Evolutionary conservation across 768 basidiomycete genomes (phyloP).

Genomic region (Naganishia randhawae): DNA sequence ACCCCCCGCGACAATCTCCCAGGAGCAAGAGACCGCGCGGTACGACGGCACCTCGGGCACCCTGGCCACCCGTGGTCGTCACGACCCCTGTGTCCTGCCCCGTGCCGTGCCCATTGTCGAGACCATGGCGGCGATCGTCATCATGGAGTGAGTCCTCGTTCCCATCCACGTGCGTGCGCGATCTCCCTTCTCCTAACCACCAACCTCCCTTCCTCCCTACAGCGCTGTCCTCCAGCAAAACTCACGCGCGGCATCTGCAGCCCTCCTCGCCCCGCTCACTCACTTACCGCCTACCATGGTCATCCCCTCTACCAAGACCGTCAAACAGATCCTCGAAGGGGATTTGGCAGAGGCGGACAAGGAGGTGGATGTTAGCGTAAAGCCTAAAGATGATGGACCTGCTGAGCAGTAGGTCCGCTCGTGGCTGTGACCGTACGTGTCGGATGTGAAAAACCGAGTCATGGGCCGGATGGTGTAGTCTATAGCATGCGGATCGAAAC

Average conservation of each 20-base stretch:
- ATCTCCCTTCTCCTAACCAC: not conserved
- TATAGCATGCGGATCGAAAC: not conserved
- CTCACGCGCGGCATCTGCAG: constrained; percentile 67
- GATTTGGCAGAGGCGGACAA: constrained; percentile 23
- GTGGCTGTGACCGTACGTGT: too few relatives aligned
- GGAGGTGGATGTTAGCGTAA: constrained; percentile 6
- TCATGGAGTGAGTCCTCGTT: constrained; percentile 69
- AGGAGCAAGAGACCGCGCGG: constrained; percentile 80
- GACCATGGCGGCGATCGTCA: constrained; percentile 90
- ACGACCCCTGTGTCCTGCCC: constrained; percentile 96
- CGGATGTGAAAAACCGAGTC: not conserved
- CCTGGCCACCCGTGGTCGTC: constrained; percentile 85
- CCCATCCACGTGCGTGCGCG: too few relatives aligned
- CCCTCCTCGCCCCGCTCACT: constrained; percentile 70
- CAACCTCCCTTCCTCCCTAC: not conserved
- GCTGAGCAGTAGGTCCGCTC: constrained; percentile 2
- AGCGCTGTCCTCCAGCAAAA: constrained; percentile 81
- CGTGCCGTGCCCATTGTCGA: constrained; percentile 97
- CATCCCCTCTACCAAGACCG: constrained; percentile 55
- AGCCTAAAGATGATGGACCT: constrained; percentile 20
- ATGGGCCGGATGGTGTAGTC: not conserved
- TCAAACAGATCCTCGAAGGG: constrained; percentile 35
- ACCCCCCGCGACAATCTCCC: constrained; percentile 95
- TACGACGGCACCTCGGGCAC: constrained; percentile 87
- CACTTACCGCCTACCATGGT: constrained; percentile 93